Percentiles rank a stretch among this genome's conserved stretches.
phyloP scores from a whole-genome alignment of 2,329 filamentous ascomycete species.

The Apiospora rasikravindrae region DNA sequence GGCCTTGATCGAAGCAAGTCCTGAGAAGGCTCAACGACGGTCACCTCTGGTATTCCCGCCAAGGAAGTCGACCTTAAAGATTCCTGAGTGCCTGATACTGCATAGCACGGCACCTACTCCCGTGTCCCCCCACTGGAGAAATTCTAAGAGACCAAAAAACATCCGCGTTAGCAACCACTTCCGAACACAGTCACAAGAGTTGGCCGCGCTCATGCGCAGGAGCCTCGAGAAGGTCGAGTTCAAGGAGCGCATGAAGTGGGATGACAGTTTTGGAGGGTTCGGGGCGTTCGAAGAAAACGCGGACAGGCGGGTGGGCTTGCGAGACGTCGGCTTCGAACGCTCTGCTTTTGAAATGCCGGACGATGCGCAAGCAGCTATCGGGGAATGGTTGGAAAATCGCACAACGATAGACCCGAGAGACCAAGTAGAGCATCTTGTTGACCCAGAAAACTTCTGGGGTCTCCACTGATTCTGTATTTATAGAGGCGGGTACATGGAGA shows the following conservation, averaged over 20 bases:
- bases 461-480: neutral
- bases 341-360: conserved; percentile 24
- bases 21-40: conserved; percentile 39
- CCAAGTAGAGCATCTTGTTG: neutral
- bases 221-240: conserved; percentile 54
- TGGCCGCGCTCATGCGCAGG: conserved; percentile 54
- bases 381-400: conserved; percentile 33
- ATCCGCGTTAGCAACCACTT: conserved; percentile 47
- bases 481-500: neutral
- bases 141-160: conserved; percentile 30
- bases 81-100: conserved; percentile 56
- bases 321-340: conserved; percentile 42
- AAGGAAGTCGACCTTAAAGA: conserved; percentile 49
- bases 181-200: conserved; percentile 50
- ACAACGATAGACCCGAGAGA: neutral
- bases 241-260: conserved; percentile 48
- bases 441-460: neutral
- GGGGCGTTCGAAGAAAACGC: conserved; percentile 41
- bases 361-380: conserved; percentile 27
- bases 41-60: conserved; percentile 56
- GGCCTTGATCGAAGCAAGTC: neutral
- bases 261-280: conserved; percentile 43
- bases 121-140: conserved; percentile 25
- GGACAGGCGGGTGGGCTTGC: conserved; percentile 43
- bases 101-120: conserved; percentile 43